Conservation (phyloP, 129 eudicot genomes). For the Flaveria sonorensis region DNA sequence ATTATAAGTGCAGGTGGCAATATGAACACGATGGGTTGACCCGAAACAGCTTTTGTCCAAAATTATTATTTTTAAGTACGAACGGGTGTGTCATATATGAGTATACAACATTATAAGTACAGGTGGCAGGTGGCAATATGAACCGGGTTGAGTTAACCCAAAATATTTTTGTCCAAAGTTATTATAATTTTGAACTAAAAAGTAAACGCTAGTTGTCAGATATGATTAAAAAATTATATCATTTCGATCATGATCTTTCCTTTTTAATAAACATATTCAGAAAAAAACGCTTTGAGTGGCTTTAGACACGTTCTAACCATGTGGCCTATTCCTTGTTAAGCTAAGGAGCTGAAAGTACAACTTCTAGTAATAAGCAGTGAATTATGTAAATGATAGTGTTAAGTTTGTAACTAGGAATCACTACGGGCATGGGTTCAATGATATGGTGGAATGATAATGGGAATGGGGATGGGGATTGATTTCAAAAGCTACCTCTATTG, state of each 20-base stretch:
- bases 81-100: not conserved
- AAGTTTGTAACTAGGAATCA: constrained; percentile 1
- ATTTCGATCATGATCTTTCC: not conserved
- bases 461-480: not conserved
- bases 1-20: not conserved
- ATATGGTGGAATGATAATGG: not conserved
- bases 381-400: not conserved
- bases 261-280: not conserved
- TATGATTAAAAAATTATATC: not conserved
- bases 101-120: not conserved
- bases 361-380: constrained; percentile 19
- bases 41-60: not conserved
- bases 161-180: not conserved
- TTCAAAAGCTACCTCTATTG: not conserved
- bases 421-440: not conserved
- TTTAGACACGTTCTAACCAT: not conserved
- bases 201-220: not conserved
- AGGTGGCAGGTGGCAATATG: not conserved
- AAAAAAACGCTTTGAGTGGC: not conserved
- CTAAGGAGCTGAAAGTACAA: not conserved
- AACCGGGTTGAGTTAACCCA: not conserved
- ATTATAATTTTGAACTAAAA: not conserved
- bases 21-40: constrained; percentile 1
- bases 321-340: not conserved
- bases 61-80: not conserved